Evolutionary conservation across 345 rosid genomes (phyloP), one percentile per base, ranked within the genome.

Genomic region (Capsella bursapastoris): DNA sequence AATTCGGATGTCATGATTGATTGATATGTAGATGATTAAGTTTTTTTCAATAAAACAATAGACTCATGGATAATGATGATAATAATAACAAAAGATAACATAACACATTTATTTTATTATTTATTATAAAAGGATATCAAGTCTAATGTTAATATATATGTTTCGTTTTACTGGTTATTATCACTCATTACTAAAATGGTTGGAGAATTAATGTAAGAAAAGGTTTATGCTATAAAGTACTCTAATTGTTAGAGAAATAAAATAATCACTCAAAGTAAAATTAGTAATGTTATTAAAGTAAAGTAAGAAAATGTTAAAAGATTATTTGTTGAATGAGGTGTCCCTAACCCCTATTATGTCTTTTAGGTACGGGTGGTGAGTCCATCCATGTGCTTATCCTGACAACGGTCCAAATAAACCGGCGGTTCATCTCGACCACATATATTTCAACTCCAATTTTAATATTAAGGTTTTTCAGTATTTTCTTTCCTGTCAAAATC

Each of bases 321-420:
- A 48, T 29, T 12, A 47, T 32, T 15, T 16, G 62, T 8, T 52
- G 25, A 45, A 59, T 76, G 65, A 45, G 60, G 48, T 63, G 75
- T 62, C 70, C 18, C 59, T 64, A 22, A 22, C 25, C 25, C 25
- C 25, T 22, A 22, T 22, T 22, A 49, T 64, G 35, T 7, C 43
- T 10, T 22, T 7, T 77, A 47, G 71, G 66, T 63, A 34, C 14
- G 62, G 72, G 37, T 34, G 37, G 7, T 70, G 62, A 70, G 63
- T 4, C 63, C 76, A 77, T 4, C 63, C 76, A 77, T 77, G 72
- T 77, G 80, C 62, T 64, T 71, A 48, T 77, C 80, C 72, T 73
- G 74, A 48, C 64, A 66, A 53, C 78, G 66, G 78, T 78, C 74
- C 70, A 65, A 49, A 38, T 62, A 29, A 73, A 73, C 78, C 71